A percentile compares a stretch with the other conserved stretches of the same genome.
phyloP scores from a whole-genome alignment of 768 basidiomycete genomes.

The Mycena albidolilacea region DNA sequence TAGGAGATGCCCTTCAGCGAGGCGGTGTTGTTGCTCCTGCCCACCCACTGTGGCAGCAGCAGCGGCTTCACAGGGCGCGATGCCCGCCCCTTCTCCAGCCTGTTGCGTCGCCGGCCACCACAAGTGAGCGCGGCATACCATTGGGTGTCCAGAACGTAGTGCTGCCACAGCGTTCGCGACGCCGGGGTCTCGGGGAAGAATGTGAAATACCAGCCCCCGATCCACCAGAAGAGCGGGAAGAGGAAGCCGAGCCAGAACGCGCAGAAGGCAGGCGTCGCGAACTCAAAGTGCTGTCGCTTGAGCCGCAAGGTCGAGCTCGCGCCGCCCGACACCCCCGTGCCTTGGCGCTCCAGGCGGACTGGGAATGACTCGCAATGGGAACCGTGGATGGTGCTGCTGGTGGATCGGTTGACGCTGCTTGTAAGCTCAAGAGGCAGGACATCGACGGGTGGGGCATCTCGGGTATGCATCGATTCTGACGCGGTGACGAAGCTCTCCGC shows the following conservation, averaged over 20 bases:
- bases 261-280: slow-evolving; percentile 40
- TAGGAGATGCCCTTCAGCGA: slow-evolving; percentile 40
- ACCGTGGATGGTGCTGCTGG: slow-evolving; percentile 22
- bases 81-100: not conserved
- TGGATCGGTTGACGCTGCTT: not conserved
- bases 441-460: slow-evolving; percentile 1
- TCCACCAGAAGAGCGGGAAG: slow-evolving; percentile 39
- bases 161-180: slow-evolving; percentile 35
- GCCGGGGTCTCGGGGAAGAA: slow-evolving; percentile 37
- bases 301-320: slow-evolving; percentile 27
- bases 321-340: slow-evolving; percentile 23
- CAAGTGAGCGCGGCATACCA: slow-evolving; percentile 37
- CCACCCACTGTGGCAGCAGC: slow-evolving; percentile 39
- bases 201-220: slow-evolving; percentile 41
- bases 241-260: slow-evolving; percentile 41
- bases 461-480: slow-evolving; percentile 25
- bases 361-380: not conserved
- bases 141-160: slow-evolving; percentile 36
- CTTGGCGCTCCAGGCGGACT: slow-evolving; percentile 24
- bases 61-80: slow-evolving; percentile 19
- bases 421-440: slow-evolving; percentile 5
- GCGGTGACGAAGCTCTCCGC: slow-evolving; percentile 41
- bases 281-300: slow-evolving; percentile 28
- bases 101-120: not conserved
- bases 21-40: slow-evolving; percentile 24